These are phyloP conservation scores for Fusarium napiforme DNA, from an alignment of 2,329 filamentous ascomycete genomes.

Conservation along the genomic window DNA sequence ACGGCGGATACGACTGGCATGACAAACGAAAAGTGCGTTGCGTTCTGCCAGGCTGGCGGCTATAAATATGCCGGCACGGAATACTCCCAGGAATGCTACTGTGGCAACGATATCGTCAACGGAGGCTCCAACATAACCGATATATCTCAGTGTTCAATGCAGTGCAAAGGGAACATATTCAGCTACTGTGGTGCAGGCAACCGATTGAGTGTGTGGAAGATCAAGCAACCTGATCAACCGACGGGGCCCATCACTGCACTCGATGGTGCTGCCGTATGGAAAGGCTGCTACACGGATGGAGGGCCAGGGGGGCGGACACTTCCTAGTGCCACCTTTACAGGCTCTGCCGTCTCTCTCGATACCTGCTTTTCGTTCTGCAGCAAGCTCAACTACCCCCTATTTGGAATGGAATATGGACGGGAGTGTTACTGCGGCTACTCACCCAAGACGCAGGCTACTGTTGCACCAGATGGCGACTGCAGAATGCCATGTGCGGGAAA, in stretches of 20 bases:
- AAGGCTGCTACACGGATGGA: constrained; percentile 40
- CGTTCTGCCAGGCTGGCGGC: constrained; percentile 43
- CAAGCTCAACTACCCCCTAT: constrained; percentile 37
- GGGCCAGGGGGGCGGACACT: constrained; percentile 37
- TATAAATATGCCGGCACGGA: constrained; percentile 52
- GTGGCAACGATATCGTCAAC: constrained; percentile 39
- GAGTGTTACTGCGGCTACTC: constrained; percentile 39
- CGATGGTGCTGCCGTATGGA: constrained; percentile 21
- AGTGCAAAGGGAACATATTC: constrained; percentile 39
- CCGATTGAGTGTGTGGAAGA: constrained; percentile 38
- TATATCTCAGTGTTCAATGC: constrained; percentile 41
- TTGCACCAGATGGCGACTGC: constrained; percentile 33
- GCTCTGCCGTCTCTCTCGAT: constrained; percentile 33
- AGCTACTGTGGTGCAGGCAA: constrained; percentile 43
- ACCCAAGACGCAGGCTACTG: constrained; percentile 28
- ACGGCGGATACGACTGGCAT: constrained; percentile 26
- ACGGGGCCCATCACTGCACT: constrained; percentile 25
- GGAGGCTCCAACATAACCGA: constrained; percentile 26
- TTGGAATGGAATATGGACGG: constrained; percentile 39
- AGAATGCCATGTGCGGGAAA: constrained; percentile 34
- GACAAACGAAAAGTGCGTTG: constrained; percentile 46
- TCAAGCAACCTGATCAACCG: constrained; percentile 25
- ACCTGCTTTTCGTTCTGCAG: constrained; percentile 37
- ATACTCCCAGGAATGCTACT: constrained; percentile 51
- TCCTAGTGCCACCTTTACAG: constrained; percentile 28